Conservation (phyloP, 1,284 basidiomycete species). For the Golubevia pallescens region DNA sequence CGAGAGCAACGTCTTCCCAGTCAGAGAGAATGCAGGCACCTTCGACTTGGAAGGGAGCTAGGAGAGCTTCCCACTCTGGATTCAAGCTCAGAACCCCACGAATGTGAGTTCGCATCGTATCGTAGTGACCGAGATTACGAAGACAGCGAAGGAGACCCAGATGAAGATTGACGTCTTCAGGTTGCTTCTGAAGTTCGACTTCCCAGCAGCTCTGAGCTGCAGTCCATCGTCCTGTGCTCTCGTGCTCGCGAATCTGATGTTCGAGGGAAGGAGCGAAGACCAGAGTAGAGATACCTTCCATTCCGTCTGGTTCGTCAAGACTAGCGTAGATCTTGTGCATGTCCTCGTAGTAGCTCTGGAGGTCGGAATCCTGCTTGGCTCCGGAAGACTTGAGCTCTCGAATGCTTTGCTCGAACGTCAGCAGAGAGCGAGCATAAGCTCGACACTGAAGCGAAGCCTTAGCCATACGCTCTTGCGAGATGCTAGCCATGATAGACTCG, state of each 20-base stretch:
- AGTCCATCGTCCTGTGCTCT: slow-evolving; percentile 96
- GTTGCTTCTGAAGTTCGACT: slow-evolving; percentile 87
- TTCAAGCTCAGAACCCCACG: slow-evolving; percentile 83
- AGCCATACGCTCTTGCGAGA: slow-evolving; percentile 87
- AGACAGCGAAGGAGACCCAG: slow-evolving; percentile 88
- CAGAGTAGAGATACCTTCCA: slow-evolving; percentile 93
- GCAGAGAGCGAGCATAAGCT: slow-evolving; percentile 89
- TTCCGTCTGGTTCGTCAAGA: slow-evolving; percentile 97
- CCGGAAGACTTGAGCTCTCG: slow-evolving; percentile 66
- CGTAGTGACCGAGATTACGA: slow-evolving; percentile 94
- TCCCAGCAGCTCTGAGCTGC: slow-evolving; percentile 99
- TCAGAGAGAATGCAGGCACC: slow-evolving; percentile 94
- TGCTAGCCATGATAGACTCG: slow-evolving; percentile 79
- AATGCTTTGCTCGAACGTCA: slow-evolving; percentile 84
- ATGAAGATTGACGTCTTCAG: slow-evolving; percentile 86
- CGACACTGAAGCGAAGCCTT: slow-evolving; percentile 92
- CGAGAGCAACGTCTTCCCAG: slow-evolving; percentile 72
- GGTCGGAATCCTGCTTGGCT: slow-evolving; percentile 9
- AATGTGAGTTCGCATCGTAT: slow-evolving; percentile 94
- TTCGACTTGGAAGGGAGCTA: slow-evolving; percentile 88
- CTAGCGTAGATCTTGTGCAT: slow-evolving; percentile 95
- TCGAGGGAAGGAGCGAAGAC: slow-evolving; percentile 89
- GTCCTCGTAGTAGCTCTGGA: slow-evolving; percentile 81
- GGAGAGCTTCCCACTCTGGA: slow-evolving; percentile 79
- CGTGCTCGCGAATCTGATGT: slow-evolving; percentile 97